Conservation (phyloP, 2,329 filamentous ascomycete genomes). For the Ambrosiella xylebori region DNA sequence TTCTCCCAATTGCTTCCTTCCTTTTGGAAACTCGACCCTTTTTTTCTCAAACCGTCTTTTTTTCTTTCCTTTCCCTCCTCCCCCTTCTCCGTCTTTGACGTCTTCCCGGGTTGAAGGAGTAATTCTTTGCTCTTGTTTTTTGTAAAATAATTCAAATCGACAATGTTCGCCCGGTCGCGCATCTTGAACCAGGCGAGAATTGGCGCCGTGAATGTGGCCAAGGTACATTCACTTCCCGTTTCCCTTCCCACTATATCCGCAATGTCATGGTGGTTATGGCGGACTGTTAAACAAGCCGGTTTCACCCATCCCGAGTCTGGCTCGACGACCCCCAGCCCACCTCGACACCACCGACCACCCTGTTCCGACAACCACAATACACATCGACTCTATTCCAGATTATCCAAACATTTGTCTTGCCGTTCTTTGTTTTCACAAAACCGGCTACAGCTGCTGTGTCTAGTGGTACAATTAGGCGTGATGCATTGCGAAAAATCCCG, state of each 20-base stretch:
- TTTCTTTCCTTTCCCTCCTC: slow-evolving; percentile 9
- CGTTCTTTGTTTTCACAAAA: no score
- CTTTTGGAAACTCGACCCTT: slow-evolving; percentile 10
- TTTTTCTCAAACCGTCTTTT: slow-evolving; percentile 9
- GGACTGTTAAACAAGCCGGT: slow-evolving; percentile 3
- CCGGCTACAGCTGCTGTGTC: neutral
- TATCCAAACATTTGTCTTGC: no score
- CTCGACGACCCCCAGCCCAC: neutral
- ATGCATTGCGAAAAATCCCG: neutral
- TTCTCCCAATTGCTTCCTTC: slow-evolving; percentile 7
- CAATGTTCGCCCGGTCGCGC: slow-evolving; percentile 89
- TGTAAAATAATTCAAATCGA: slow-evolving; percentile 25
- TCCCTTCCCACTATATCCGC: neutral
- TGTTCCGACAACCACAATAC: neutral
- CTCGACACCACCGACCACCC: neutral
- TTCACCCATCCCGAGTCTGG: slow-evolving; percentile 1
- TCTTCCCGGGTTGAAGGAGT: slow-evolving; percentile 14
- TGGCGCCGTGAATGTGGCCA: slow-evolving; percentile 52
- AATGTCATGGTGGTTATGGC: neutral
- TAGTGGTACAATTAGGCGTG: neutral
- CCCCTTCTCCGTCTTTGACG: slow-evolving; percentile 9
- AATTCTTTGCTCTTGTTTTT: slow-evolving; percentile 14
- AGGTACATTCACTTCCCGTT: slow-evolving; percentile 38
- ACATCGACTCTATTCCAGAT: neutral
- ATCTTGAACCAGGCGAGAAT: slow-evolving; percentile 62